Conservation (phyloP, 2,329 filamentous ascomycete genomes). For the Colletotrichum somersetense region DNA sequence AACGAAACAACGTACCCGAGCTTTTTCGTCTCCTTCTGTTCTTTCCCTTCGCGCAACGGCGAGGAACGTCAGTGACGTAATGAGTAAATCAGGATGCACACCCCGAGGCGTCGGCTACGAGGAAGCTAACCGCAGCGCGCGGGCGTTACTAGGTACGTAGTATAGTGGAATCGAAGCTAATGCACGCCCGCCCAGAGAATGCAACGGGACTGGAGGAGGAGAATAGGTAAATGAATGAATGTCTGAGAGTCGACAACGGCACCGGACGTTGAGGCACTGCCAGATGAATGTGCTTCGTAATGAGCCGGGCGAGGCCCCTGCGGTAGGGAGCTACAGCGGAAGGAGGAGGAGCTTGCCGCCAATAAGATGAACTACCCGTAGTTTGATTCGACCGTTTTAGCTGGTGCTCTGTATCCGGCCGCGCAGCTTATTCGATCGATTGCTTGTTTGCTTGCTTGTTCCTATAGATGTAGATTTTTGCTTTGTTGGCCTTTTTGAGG, state of each 20-base stretch:
- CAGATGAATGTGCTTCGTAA: background rate
- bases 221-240: background rate
- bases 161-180: conserved; percentile 14
- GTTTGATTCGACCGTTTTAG: conserved; percentile 29
- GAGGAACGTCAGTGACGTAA: conserved; percentile 30
- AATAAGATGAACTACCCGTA: background rate
- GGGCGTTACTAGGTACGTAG: background rate
- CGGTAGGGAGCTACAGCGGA: background rate
- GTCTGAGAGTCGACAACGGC: background rate
- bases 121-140: conserved; percentile 19
- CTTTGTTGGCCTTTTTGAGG: conserved; percentile 21
- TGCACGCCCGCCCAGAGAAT: conserved; percentile 26
- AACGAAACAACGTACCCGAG: background rate
- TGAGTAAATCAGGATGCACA: conserved; percentile 18
- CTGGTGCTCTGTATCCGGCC: background rate
- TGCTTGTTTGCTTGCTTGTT: background rate
- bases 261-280: background rate
- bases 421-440: background rate
- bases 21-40: background rate
- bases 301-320: background rate
- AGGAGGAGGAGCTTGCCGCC: background rate
- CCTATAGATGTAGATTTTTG: background rate
- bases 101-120: conserved; percentile 26
- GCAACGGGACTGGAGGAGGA: conserved; percentile 26
- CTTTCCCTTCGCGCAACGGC: conserved; percentile 5